Evolutionary conservation across 2,329 filamentous ascomycete species (phyloP), one percentile per base, ranked within the genome.

Genomic region (Arthrobotrys entomopaga): DNA sequence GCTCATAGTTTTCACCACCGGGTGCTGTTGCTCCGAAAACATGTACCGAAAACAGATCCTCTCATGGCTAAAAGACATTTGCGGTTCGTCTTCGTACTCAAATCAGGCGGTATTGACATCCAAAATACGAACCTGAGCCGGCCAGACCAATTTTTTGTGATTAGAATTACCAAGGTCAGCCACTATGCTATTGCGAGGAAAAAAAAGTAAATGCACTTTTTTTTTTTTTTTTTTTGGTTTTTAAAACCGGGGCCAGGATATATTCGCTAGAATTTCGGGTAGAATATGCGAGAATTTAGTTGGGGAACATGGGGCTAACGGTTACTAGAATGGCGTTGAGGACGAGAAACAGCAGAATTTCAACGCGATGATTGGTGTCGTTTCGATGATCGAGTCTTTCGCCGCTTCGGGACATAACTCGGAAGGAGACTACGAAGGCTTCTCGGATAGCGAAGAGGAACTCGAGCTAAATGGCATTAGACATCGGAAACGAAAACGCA

Each of bases 11-110:
- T 74, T 24, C 50, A 74, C 40, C 70, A 74, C 42, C 52, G 70
- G 38, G 60, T 74, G 48, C 22, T 74, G 20, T 52, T 74, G 24
- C 57, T 74, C 38, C 66, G 70, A 26, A 74, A 74, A 26, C 70
- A 74, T 63, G 34, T 74, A 54, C 70, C 63, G 43, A 66, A 63
- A 58, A 74, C 63, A 49, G 63, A 67, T 40, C 63, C 48, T 52
- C 34, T 22, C 34, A 40, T 46, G 34, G 50, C 46, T 59, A 63
- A 67, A 42, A 74, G 70, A 43, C 70, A 59, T 64, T 13, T 74
- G 38, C 70, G 70, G 42, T 74, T 74, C 52, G 65, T 74, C 34
- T 74, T 74, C 63, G 57, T 74, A 5, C 63, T 74, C 13, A 74
- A 74, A 29, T 74, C 70, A 19, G 46, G 22, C 2, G 70, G 70